These are phyloP conservation scores for Acorus gramineus DNA, from an alignment of 106 monocot species.

Conservation along the genomic window DNA sequence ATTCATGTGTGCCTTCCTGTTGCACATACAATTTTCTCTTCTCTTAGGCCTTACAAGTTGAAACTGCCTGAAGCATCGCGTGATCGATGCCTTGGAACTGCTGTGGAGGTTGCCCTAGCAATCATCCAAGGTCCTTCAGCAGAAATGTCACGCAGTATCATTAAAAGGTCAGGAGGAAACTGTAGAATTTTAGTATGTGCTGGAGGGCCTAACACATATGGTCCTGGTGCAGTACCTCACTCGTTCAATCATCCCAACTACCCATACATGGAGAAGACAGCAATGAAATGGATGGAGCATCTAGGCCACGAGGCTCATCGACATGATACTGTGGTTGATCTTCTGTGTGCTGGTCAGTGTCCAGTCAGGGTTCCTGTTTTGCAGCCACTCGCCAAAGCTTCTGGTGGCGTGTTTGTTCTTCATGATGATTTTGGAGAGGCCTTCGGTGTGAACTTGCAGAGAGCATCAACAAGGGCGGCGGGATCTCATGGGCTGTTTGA, in stretches of 20 bases:
- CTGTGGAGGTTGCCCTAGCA: slow-evolving; percentile 88
- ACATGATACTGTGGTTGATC: slow-evolving; percentile 67
- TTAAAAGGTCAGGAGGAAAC: slow-evolving; percentile 85
- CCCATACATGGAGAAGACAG: slow-evolving; percentile 88
- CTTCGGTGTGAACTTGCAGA: slow-evolving; percentile 97
- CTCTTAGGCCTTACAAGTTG: slow-evolving; percentile 66
- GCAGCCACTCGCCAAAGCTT: slow-evolving; percentile 81
- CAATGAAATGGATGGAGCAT: slow-evolving; percentile 89
- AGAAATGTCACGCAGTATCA: slow-evolving; percentile 71
- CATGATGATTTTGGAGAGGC: slow-evolving; percentile 99
- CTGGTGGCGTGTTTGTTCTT: slow-evolving; percentile 87
- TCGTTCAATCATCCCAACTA: slow-evolving; percentile 89
- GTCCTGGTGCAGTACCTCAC: slow-evolving; percentile 90
- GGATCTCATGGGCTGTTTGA: slow-evolving; percentile 94
- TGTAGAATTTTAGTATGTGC: slow-evolving; percentile 81
- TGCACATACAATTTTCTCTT: slow-evolving; percentile 85
- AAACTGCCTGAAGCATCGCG: slow-evolving; percentile 72
- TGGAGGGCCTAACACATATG: slow-evolving; percentile 86
- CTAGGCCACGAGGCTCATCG: slow-evolving; percentile 66
- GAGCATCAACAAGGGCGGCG: slow-evolving; percentile 70
- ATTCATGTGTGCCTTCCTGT: slow-evolving; percentile 80
- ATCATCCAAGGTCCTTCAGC: slow-evolving; percentile 83
- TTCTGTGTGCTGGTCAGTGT: slow-evolving; percentile 92
- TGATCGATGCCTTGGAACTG: slow-evolving; percentile 89
- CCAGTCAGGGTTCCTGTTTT: slow-evolving; percentile 80